These are phyloP conservation scores for Liquidambar formosana DNA, from an alignment of 164 flowering plant genomes.

Conservation along the genomic window DNA sequence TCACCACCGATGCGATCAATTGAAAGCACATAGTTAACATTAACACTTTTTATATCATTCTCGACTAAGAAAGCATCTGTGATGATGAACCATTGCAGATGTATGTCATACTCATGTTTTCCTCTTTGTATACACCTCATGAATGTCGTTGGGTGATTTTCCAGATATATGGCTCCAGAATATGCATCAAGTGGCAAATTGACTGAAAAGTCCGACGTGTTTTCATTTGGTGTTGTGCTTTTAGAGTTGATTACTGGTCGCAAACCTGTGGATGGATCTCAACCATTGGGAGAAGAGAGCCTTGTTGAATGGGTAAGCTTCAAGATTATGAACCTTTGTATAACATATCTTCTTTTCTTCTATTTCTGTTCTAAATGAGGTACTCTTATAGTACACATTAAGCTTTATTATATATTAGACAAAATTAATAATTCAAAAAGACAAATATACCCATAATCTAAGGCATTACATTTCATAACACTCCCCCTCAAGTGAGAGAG, in stretches of 20 bases:
- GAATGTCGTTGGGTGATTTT: conserved; percentile 3
- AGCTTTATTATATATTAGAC: too few species aligned
- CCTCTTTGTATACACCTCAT: not conserved
- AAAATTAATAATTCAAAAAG: too few species aligned
- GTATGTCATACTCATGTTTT: not conserved
- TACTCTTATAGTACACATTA: too few species aligned
- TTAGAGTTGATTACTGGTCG: conserved; percentile 70
- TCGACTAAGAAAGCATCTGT: not conserved
- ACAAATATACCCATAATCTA: too few species aligned
- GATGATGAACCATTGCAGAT: not conserved
- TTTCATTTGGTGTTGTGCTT: conserved; percentile 66
- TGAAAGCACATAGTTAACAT: not conserved
- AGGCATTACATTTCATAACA: too few species aligned
- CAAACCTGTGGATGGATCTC: conserved; percentile 62
- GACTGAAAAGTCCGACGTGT: conserved; percentile 76
- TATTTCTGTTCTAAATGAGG: too few species aligned
- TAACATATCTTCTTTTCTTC: too few species aligned
- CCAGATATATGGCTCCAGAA: conserved; percentile 77
- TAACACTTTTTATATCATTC: not conserved
- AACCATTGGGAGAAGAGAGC: conserved; percentile 69
- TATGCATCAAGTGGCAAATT: conserved; percentile 76
- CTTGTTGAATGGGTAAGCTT: conserved; percentile 68
- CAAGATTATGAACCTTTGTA: too few species aligned
- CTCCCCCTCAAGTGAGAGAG: too few species aligned
- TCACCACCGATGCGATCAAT: not conserved